A percentile compares a stretch with the other conserved stretches of the same genome.
These are phyloP conservation scores for Lanmaoa pseudosensibilis DNA, from an alignment of 768 basidiomycete genomes.

Conservation along the genomic window DNA sequence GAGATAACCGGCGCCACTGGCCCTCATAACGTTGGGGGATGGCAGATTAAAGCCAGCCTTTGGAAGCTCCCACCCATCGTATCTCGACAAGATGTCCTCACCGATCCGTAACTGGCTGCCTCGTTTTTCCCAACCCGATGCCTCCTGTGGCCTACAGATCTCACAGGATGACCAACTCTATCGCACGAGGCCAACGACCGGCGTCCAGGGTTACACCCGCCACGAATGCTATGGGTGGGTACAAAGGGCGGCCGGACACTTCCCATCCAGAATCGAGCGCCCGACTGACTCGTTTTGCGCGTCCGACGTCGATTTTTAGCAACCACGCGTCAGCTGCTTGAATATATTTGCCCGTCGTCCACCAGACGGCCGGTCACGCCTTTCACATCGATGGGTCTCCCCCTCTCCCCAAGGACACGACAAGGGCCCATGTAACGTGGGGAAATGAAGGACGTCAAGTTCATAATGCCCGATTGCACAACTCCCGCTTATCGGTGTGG, in stretches of 20 bases:
- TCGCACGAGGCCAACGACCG: constrained; percentile 13
- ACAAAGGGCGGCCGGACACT: neutral
- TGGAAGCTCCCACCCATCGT: neutral
- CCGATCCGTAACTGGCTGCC: neutral
- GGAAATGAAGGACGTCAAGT: constrained; percentile 8
- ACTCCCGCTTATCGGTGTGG: constrained; percentile 6
- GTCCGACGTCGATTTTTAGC: neutral
- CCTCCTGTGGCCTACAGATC: neutral
- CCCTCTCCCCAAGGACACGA: neutral
- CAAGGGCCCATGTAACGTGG: constrained; percentile 18
- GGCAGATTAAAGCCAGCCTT: neutral
- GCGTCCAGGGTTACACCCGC: constrained; percentile 4
- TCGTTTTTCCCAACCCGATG: constrained; percentile 3
- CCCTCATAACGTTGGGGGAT: neutral
- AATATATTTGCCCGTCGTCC: constrained; percentile 1
- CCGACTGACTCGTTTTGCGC: neutral
- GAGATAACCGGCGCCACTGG: constrained; percentile 6
- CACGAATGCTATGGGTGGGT: neutral
- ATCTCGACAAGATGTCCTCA: neutral
- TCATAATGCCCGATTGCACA: constrained; percentile 1
- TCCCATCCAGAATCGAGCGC: neutral
- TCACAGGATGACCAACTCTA: constrained; percentile 16
- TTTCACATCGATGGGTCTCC: constrained; percentile 1
- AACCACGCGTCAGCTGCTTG: neutral
- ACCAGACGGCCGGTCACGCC: neutral